Conservation (phyloP, 2,329 filamentous ascomycete species). For the Helotiales sp. region DNA sequence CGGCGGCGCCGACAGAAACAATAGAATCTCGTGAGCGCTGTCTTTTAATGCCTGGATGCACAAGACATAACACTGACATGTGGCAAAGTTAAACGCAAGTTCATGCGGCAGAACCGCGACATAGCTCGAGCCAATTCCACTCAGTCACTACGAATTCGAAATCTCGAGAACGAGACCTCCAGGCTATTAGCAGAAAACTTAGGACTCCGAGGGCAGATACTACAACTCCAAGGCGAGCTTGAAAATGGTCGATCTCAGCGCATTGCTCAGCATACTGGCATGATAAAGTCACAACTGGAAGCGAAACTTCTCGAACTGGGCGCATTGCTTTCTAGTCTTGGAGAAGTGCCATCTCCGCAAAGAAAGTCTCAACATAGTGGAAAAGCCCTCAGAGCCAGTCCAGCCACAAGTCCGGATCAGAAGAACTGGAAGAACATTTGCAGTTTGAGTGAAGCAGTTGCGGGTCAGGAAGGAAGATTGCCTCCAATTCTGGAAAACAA, state of each 20-base stretch:
- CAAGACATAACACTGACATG: slow-evolving; percentile 14
- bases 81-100: slow-evolving; percentile 72
- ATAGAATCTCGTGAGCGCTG: slow-evolving; percentile 68
- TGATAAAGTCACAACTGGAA: slow-evolving; percentile 74
- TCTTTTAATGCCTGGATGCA: not conserved
- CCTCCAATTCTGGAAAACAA: slow-evolving; percentile 75
- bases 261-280: slow-evolving; percentile 68
- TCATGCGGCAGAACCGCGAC: slow-evolving; percentile 83
- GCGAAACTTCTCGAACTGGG: slow-evolving; percentile 74
- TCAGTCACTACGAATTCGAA: slow-evolving; percentile 77
- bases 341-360: slow-evolving; percentile 62
- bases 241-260: slow-evolving; percentile 63
- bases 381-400: slow-evolving; percentile 43
- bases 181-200: slow-evolving; percentile 81
- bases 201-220: slow-evolving; percentile 70
- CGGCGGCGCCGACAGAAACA: slow-evolving; percentile 67
- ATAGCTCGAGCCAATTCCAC: slow-evolving; percentile 79
- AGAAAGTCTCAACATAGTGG: slow-evolving; percentile 50
- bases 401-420: slow-evolving; percentile 54
- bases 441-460: slow-evolving; percentile 44
- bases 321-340: slow-evolving; percentile 68
- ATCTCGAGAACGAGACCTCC: slow-evolving; percentile 75
- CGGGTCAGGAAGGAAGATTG: slow-evolving; percentile 50
- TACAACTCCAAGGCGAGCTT: slow-evolving; percentile 71
- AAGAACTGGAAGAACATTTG: slow-evolving; percentile 56